Percentiles rank a stretch among this genome's conserved stretches.
Evolutionary conservation across 1,284 basidiomycete species (phyloP).

Genomic region (Ganoderma multipileum): DNA sequence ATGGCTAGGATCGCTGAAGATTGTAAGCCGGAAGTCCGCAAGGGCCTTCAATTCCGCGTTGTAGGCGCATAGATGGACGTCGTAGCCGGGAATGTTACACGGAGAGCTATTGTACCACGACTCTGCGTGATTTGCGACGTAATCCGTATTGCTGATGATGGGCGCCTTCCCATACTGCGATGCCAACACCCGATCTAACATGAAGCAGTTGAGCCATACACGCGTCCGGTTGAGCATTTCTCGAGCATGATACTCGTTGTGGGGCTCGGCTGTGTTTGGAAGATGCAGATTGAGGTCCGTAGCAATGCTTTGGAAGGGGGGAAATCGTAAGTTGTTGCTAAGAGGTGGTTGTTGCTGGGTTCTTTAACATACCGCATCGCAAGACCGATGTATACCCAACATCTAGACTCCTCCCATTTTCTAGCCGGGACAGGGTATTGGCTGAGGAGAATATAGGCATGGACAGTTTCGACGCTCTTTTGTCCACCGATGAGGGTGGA

Average conservation of each 20-base stretch:
- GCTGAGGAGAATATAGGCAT: conserved; percentile 75
- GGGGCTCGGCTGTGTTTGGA: conserved; percentile 69
- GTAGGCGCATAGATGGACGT: conserved; percentile 79
- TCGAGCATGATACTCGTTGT: conserved; percentile 77
- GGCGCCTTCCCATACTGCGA: conserved; percentile 86
- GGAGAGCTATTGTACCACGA: conserved; percentile 77
- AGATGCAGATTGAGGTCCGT: conserved; percentile 86
- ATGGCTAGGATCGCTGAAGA: conserved; percentile 77
- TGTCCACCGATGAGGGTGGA: conserved; percentile 72
- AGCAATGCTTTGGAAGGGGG: conserved; percentile 60
- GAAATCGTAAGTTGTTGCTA: neutral
- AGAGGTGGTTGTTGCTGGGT: neutral
- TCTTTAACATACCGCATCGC: conserved; percentile 64
- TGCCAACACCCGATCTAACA: conserved; percentile 81
- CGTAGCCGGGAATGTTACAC: conserved; percentile 73
- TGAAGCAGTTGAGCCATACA: conserved; percentile 88
- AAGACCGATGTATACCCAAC: conserved; percentile 81
- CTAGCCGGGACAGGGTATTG: conserved; percentile 76
- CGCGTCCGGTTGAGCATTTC: conserved; percentile 88
- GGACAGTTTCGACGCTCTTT: conserved; percentile 79
- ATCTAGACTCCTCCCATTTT: conserved; percentile 81
- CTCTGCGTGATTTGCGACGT: conserved; percentile 75
- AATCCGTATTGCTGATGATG: conserved; percentile 77
- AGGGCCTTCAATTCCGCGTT: conserved; percentile 74
- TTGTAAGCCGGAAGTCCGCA: conserved; percentile 62